phyloP scores from a whole-genome alignment of 1,284 basidiomycete genomes.

The Malassezia obtusa region DNA sequence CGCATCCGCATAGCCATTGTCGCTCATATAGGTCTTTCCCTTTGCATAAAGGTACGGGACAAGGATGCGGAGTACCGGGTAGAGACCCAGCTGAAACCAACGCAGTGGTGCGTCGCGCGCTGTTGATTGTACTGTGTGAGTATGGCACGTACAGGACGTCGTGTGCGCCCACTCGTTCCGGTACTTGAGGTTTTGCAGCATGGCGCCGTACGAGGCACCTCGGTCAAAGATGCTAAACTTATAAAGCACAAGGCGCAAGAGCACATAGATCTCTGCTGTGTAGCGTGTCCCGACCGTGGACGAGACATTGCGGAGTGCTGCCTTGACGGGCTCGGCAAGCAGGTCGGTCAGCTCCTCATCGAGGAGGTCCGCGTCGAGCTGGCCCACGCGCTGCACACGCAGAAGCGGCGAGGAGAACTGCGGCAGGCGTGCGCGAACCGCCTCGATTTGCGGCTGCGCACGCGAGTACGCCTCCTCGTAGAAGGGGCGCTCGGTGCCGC shows the following conservation, averaged over 20 bases:
- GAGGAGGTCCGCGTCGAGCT: constrained; percentile 83
- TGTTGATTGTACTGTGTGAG: constrained; percentile 27
- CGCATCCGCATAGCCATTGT: constrained; percentile 72
- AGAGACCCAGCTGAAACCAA: constrained; percentile 50
- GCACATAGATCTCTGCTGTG: constrained; percentile 69
- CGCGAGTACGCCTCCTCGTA: constrained; percentile 29
- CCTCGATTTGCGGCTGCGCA: constrained; percentile 23
- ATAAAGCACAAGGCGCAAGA: constrained; percentile 70
- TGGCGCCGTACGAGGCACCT: constrained; percentile 78
- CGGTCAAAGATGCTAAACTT: constrained; percentile 72
- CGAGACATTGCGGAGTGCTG: constrained; percentile 57
- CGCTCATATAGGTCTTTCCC: constrained; percentile 65
- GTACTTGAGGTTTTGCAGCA: constrained; percentile 68
- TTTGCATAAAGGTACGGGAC: constrained; percentile 69
- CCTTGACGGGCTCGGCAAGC: constrained; percentile 70
- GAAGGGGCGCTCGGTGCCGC: constrained; percentile 17
- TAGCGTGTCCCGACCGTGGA: constrained; percentile 59
- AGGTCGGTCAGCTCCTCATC: constrained; percentile 79
- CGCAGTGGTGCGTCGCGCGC: constrained; percentile 29
- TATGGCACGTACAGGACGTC: background rate
- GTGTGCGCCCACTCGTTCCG: constrained; percentile 46
- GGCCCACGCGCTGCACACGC: constrained; percentile 59
- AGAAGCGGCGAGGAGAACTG: constrained; percentile 39
- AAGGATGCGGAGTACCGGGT: constrained; percentile 65
- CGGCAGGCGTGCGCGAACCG: constrained; percentile 30